Evolutionary conservation across 345 rosid species (phyloP).

Genomic region (Linum usitatissimum): DNA sequence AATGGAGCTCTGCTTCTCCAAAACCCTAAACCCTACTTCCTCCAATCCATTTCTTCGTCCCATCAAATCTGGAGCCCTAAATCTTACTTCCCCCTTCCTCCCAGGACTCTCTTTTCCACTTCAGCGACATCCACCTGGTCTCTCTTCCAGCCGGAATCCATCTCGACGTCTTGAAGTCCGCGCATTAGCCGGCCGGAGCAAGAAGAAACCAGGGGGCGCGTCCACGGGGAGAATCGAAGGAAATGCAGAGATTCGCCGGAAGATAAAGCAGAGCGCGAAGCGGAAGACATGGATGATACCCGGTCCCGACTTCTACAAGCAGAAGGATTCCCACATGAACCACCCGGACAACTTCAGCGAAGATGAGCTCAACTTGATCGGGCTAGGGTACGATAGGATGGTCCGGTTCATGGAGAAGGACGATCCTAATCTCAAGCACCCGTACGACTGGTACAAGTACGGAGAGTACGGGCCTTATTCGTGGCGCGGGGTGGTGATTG

Average conservation of each 20-base stretch:
- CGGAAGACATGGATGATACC: conserved; percentile 34
- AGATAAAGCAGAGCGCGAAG: conserved; percentile 35
- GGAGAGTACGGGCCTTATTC: conserved; percentile 94
- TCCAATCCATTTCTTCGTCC: not conserved
- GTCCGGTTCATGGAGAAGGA: conserved; percentile 86
- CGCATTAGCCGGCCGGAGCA: conserved; percentile 73
- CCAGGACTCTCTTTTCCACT: conserved; percentile 10
- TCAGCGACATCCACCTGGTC: conserved; percentile 9
- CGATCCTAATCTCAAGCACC: conserved; percentile 78
- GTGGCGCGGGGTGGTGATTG: conserved; percentile 93
- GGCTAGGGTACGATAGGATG: conserved; percentile 85
- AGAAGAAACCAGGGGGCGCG: conserved; percentile 57
- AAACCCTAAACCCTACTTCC: conserved; percentile 1
- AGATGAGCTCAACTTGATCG: conserved; percentile 64
- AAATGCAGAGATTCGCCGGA: conserved; percentile 35
- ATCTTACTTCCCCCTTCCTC: conserved; percentile 15
- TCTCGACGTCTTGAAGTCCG: conserved; percentile 34
- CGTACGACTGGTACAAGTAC: conserved; percentile 82
- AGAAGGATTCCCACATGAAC: conserved; percentile 45
- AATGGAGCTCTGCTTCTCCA: conserved; percentile 3
- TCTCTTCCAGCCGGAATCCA: conserved; percentile 15
- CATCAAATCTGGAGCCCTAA: not conserved
- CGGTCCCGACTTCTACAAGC: conserved; percentile 56
- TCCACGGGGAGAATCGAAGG: conserved; percentile 56
- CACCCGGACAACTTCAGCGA: conserved; percentile 76